phyloP scores from a whole-genome alignment of 495 filamentous ascomycete species.

The Penicillium pulvis region DNA sequence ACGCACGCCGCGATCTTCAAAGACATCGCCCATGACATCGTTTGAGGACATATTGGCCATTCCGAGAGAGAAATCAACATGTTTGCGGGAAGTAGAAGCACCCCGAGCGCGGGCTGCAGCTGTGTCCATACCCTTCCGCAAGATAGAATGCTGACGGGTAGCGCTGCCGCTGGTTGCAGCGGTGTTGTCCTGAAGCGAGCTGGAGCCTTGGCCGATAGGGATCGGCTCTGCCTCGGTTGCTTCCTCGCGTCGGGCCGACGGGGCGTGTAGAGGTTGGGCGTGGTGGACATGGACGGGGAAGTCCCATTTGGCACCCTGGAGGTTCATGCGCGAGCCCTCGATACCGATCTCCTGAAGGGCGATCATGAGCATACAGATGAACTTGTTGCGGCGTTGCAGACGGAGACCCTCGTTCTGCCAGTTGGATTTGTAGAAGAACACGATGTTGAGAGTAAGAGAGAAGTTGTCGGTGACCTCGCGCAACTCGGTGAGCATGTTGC shows the following conservation, averaged over 20 bases:
- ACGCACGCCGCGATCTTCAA: conserved; percentile 51
- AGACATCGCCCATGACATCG: conserved; percentile 70
- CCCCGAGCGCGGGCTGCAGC: conserved; percentile 53
- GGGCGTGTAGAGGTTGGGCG: conserved; percentile 25
- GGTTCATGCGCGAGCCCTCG: conserved; percentile 79
- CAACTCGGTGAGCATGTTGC: conserved; percentile 88
- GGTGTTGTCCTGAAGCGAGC: conserved; percentile 32
- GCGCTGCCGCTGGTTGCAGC: conserved; percentile 27
- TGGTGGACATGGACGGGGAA: conserved; percentile 62
- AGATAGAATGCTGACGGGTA: conserved; percentile 51
- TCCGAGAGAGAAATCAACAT: conserved; percentile 77
- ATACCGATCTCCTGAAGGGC: conserved; percentile 84
- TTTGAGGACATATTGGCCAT: conserved; percentile 60
- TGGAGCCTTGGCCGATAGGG: conserved; percentile 17
- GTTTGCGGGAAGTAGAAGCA: conserved; percentile 57
- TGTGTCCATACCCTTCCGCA: conserved; percentile 50
- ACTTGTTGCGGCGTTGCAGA: conserved; percentile 88
- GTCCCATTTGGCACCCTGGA: conserved; percentile 64
- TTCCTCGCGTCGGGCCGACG: conserved; percentile 12
- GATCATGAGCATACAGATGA: conserved; percentile 91
- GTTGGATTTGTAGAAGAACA: conserved; percentile 97
- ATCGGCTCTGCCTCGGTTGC: conserved; percentile 22
- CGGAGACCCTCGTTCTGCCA: conserved; percentile 93
- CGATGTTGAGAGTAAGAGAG: conserved; percentile 83
- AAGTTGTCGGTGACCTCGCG: conserved; percentile 64